phyloP scores from a whole-genome alignment of 2,329 filamentous ascomycete genomes.

The Cladosporium sp. region DNA sequence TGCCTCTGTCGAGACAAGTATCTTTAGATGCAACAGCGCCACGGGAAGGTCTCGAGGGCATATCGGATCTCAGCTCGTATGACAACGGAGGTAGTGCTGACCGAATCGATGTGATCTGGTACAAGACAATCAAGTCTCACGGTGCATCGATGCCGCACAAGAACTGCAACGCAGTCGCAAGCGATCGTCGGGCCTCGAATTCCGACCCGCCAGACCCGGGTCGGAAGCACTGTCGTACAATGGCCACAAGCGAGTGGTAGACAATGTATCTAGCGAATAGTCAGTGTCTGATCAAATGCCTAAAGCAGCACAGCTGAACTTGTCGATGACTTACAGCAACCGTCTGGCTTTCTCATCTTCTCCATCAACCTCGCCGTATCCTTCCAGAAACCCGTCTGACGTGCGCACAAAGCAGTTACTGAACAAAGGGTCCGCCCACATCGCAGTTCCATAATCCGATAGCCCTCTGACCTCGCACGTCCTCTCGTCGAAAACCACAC shows the following conservation, averaged over 20 bases:
- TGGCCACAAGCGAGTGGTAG: conserved; percentile 40
- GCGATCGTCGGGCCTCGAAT: conserved; percentile 38
- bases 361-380: conserved; percentile 36
- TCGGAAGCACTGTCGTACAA: conserved; percentile 44
- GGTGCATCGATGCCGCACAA: neutral
- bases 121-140: neutral
- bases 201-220: conserved; percentile 39
- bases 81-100: neutral
- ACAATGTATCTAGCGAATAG: conserved; percentile 37
- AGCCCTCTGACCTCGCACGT: conserved; percentile 48
- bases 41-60: neutral
- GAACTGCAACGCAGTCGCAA: conserved; percentile 34
- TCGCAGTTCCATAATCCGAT: conserved; percentile 49
- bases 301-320: neutral
- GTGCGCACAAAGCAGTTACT: conserved; percentile 45
- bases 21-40: no score
- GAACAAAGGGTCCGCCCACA: conserved; percentile 57
- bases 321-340: conserved; percentile 36
- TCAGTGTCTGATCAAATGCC: neutral
- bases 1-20: no score
- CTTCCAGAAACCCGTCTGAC: conserved; percentile 39
- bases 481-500: conserved; percentile 47
- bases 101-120: no score
- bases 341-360: conserved; percentile 33
- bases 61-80: neutral